Evolutionary conservation across 2,329 filamentous ascomycete species (phyloP), one percentile per base, ranked within the genome.

Genomic region (Stagonosporopsis chrysanthemi): DNA sequence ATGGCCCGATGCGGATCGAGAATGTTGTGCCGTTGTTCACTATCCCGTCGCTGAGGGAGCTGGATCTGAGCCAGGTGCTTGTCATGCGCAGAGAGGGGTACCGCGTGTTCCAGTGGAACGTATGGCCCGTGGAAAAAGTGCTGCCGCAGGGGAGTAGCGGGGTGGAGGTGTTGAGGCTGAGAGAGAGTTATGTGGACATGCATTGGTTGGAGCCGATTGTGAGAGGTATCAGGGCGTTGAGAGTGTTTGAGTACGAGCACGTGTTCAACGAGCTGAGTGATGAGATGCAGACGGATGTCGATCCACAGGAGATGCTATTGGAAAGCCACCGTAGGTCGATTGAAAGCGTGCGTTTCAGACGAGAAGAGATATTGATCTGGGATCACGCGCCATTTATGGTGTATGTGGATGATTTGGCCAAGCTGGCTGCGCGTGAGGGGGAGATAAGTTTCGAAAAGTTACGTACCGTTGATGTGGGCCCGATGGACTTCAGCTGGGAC

Each of bases 31-130:
- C 56, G 8, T 17, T 58, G 7, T 29, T 58, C 0, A 54, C 44
- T 11, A 48, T 58, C 12, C 26, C 40, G 2, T 46, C 45, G 15
- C 50, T 58, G 33, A 26, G 28, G n/a, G 40, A 7, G 14, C 19
- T 58, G 24, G 26, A 46, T 15, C 8, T 50, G 1, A 42, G 29
- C 9, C 50, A 58, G 26, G 56, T 58, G 9, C 28, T 36, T 5
- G 45, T 50, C 8, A 58, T 58, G 53, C 36, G 53, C 6, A 26
- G 47, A 1, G 40, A 63, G 52, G 41, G 47, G n/a, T 22, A 33
- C 15, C 19, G 56, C 35, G 38, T 51, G 11, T 40, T 58, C 19
- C 23, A 63, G 15, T 56, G 53, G 53, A 17, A n/a, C 8, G 17
- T 47, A 2, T 56, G 47, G 47, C 53, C 53, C 4, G 42, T 47